Evolutionary conservation across 2,329 filamentous ascomycete species (phyloP).

Genomic region (Leptoxyphium fumago): DNA sequence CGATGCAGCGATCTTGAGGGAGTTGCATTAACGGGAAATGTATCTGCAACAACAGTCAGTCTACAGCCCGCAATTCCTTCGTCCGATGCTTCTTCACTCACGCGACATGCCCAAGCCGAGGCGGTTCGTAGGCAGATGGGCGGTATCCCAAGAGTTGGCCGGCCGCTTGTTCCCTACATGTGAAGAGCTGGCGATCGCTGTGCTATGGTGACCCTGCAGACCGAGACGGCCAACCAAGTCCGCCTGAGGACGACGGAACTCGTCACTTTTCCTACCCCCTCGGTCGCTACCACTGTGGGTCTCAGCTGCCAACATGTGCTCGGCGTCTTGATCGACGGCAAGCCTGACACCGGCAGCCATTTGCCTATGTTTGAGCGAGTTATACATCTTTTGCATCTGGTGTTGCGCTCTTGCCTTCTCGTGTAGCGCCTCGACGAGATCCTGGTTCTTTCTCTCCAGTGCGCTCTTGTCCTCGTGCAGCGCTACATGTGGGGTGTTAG

Average conservation of each 20-base stretch:
- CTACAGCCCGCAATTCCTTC: too few relatives aligned
- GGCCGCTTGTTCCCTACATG: too few relatives aligned
- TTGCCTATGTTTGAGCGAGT: conserved; percentile 40
- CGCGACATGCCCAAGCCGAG: conserved; percentile 5
- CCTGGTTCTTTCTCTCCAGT: conserved; percentile 53
- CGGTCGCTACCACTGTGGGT: conserved; percentile 9
- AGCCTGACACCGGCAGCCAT: conserved; percentile 39
- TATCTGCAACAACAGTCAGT: conserved; percentile 8
- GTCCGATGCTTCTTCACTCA: conserved; percentile 1
- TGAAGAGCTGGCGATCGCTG: too few relatives aligned
- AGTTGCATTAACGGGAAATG: conserved; percentile 11
- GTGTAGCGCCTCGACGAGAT: conserved; percentile 49
- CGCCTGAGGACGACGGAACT: conserved; percentile 1
- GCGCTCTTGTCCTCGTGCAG: neutral
- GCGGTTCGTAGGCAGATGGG: too few relatives aligned
- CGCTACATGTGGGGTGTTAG: neutral
- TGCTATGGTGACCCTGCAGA: too few relatives aligned
- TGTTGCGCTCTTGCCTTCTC: conserved; percentile 57
- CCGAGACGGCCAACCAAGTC: conserved; percentile 1
- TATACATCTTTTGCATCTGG: conserved; percentile 50
- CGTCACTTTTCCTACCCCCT: conserved; percentile 8
- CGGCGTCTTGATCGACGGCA: conserved; percentile 39
- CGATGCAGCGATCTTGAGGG: conserved; percentile 16
- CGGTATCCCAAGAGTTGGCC: too few relatives aligned
- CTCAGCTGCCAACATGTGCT: conserved; percentile 27